Base-by-base conservation (phyloP, 371 early-diverging fungal genomes). In the Coemansia sp. region DNA sequence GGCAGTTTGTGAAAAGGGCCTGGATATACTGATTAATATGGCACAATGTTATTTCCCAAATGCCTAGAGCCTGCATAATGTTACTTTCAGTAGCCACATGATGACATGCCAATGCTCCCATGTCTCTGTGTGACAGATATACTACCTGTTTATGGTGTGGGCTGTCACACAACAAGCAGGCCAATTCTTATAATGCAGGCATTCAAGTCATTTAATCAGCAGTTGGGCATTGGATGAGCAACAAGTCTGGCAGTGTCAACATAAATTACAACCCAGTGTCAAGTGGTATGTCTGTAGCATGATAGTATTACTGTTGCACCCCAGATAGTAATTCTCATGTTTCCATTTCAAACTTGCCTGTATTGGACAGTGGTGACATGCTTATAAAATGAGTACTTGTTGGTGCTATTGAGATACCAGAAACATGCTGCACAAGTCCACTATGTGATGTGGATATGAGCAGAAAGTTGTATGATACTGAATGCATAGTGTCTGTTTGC, bases 131-230 rank as follows among this genome's bases (percentile, higher is more conserved):
- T 6, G 26, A 21, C 7, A 58, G 61, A 20, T 62, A 71, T 1
- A 1, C 0, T 1, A 61, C n/a, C 11, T 67, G 57, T 25, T 18
- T 9, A 20, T 71, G 67, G 0, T 20, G 25, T 0, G 59, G 61
- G 16, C 47, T 52, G 3, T 60, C 50, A 23, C 66, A 69, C 33
- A 69, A 21, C 48, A 52, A 26, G 0, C 67, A 69, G 1, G 56
- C 59, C 60, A 69, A 25, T 7, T 69, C 56, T 3, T 28, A 67
- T 8, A 37, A 30, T 3, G 16, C 44, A 44, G 44, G 16, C 4
- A 12, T 12, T 12, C n/a, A 8, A 8, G 30, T 12, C 5, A 44
- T 14, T 44, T 44, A 3, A 3, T 44, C 44, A 0, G 6, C 5
- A 1, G 44, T 12, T 16, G 1, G n/a, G 16, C 6, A 0, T 44